A percentile compares a stretch with the other conserved stretches of the same genome.
phyloP scores from a whole-genome alignment of 257 asterid genomes.

The Eustoma russellianum region DNA sequence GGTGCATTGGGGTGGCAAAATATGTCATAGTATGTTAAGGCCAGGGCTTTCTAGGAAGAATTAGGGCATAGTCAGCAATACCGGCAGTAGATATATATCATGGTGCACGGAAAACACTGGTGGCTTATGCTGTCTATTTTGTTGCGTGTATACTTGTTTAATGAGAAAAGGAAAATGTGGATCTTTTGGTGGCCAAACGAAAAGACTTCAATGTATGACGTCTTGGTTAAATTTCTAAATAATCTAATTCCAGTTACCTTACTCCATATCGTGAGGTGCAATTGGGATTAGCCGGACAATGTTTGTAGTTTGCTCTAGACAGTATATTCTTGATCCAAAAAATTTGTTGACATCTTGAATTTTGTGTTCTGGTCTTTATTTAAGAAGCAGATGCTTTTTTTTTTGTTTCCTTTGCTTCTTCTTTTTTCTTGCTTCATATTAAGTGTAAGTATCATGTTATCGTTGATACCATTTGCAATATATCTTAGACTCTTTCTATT shows the following conservation, averaged over 20 bases:
- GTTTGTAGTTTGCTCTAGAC: not conserved
- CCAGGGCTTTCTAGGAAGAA: too few relatives aligned
- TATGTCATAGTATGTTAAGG: too few relatives aligned
- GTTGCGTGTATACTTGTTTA: not conserved
- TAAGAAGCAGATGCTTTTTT: not conserved
- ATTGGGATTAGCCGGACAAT: not conserved
- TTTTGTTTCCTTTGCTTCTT: not conserved
- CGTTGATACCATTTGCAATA: not conserved
- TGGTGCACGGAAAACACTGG: too few relatives aligned
- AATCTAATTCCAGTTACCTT: not conserved
- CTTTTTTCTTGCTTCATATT: not conserved
- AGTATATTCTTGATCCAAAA: too few relatives aligned
- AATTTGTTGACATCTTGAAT: too few relatives aligned
- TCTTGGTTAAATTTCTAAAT: not conserved
- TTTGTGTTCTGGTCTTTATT: not conserved
- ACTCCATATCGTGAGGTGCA: too few relatives aligned
- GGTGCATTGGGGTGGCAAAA: too few relatives aligned
- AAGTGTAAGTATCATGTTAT: not conserved
- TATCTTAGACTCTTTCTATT: not conserved
- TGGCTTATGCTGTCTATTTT: too few relatives aligned
- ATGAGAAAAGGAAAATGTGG: too few relatives aligned
- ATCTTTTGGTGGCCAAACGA: not conserved
- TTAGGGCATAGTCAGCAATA: too few relatives aligned
- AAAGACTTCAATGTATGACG: not conserved
- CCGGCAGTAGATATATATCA: too few relatives aligned